phyloP scores from a whole-genome alignment of 169 alveolate genomes.

The Plasmodium chabaudi region DNA sequence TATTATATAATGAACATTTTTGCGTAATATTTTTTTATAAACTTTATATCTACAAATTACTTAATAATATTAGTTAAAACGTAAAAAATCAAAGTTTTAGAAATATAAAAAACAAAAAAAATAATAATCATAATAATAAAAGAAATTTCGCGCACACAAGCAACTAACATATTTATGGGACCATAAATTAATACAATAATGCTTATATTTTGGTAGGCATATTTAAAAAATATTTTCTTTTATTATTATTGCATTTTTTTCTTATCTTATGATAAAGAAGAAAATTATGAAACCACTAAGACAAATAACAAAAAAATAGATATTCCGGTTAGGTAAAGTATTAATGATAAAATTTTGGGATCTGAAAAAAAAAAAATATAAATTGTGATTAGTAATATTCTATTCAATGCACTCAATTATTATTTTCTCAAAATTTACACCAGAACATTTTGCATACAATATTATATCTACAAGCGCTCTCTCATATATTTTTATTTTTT shows the following conservation, averaged over 20 bases:
- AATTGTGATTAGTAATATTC: background rate
- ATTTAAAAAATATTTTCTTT: background rate
- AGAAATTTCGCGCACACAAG: background rate
- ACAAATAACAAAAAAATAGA: conserved; percentile 36
- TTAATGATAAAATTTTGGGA: conserved; percentile 37
- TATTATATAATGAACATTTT: background rate
- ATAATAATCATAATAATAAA: background rate
- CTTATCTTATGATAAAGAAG: background rate
- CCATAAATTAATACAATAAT: no score
- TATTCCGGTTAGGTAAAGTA: conserved; percentile 35
- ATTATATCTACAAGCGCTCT: no score
- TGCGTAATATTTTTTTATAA: background rate
- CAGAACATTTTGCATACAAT: no score
- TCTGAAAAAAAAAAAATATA: conserved; percentile 24
- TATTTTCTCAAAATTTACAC: no score
- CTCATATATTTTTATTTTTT: background rate
- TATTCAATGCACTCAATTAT: background rate
- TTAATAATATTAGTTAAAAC: background rate
- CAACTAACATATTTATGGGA: no score
- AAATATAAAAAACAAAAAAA: background rate
- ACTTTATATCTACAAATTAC: background rate
- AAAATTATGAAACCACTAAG: conserved; percentile 26
- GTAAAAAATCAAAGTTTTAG: background rate
- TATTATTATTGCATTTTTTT: background rate
- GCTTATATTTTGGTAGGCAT: no score